Percentiles rank a stretch among this genome's conserved stretches.
Evolutionary conservation across 768 basidiomycete species (phyloP).

Genomic region (Dendrothele bispora): DNA sequence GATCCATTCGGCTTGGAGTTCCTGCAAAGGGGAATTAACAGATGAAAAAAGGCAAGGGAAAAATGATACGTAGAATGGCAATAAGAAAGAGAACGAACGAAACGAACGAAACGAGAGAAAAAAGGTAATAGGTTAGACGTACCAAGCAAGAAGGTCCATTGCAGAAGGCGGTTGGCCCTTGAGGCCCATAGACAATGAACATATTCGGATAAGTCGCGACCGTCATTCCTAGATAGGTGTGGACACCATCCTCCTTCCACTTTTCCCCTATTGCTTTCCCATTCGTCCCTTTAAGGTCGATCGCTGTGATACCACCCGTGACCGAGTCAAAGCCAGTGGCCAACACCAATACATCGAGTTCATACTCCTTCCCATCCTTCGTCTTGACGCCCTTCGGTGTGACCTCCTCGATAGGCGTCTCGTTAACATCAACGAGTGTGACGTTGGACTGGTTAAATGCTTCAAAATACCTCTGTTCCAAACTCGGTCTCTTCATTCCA

Average conservation of each 20-base stretch:
- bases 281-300: slow-evolving; percentile 11
- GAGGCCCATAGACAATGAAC: slow-evolving; percentile 12
- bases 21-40: slow-evolving; percentile 5
- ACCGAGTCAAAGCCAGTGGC: slow-evolving; percentile 11
- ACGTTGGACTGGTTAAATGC: neutral
- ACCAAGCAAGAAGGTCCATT: slow-evolving; percentile 11
- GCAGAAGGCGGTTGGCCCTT: slow-evolving; percentile 10
- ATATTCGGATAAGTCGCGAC: slow-evolving; percentile 10
- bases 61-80: too few species aligned
- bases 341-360: neutral
- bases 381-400: neutral
- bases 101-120: slow-evolving; percentile 12
- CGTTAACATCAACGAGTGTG: neutral
- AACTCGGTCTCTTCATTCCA: slow-evolving; percentile 6
- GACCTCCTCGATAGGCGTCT: neutral
- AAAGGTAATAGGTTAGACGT: too few species aligned
- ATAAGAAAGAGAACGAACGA: slow-evolving; percentile 5
- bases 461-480: slow-evolving; percentile 8
- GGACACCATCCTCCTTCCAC: slow-evolving; percentile 8
- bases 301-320: slow-evolving; percentile 8
- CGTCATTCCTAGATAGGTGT: slow-evolving; percentile 11
- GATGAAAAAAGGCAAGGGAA: neutral
- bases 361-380: neutral
- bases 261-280: slow-evolving; percentile 10
- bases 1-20: slow-evolving; percentile 13